Evolutionary conservation across 768 basidiomycete species (phyloP).

Genomic region (Suillus ampliporus): DNA sequence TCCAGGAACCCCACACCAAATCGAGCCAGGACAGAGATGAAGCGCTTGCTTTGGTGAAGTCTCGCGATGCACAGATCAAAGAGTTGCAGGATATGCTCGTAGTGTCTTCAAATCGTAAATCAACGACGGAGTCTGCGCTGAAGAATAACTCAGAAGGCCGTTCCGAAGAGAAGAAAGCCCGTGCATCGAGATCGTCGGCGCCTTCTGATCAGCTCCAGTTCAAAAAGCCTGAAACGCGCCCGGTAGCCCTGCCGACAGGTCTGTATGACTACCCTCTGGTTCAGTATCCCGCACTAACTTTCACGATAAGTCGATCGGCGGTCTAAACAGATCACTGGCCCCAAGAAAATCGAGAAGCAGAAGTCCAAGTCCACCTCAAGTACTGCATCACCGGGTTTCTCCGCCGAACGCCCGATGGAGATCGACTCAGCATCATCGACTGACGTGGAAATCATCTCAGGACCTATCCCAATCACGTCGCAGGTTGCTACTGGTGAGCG

Average conservation of each 20-base stretch:
- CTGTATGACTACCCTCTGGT: neutral
- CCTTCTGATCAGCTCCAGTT: neutral
- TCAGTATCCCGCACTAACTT: neutral
- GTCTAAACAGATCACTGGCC: neutral
- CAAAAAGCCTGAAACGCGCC: neutral
- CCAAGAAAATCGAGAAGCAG: neutral
- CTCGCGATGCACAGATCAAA: constrained; percentile 2
- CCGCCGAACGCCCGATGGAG: neutral
- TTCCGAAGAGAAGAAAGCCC: neutral
- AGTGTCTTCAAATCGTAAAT: neutral
- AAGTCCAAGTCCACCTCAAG: constrained; percentile 6
- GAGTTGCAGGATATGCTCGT: neutral
- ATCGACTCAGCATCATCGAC: constrained; percentile 8
- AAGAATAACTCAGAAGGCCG: neutral
- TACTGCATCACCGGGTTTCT: neutral
- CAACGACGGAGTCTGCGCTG: neutral
- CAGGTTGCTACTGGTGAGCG: neutral
- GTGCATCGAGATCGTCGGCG: neutral
- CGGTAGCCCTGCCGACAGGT: neutral
- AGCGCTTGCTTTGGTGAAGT: neutral
- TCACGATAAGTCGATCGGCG: neutral
- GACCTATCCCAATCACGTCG: neutral
- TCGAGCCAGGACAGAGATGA: constrained; percentile 1
- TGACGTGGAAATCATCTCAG: constrained; percentile 6
- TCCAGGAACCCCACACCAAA: neutral